Evolutionary conservation across 2,329 filamentous ascomycete genomes (phyloP), one percentile per base, ranked within the genome.

Genomic region (Claviceps maximensis): DNA sequence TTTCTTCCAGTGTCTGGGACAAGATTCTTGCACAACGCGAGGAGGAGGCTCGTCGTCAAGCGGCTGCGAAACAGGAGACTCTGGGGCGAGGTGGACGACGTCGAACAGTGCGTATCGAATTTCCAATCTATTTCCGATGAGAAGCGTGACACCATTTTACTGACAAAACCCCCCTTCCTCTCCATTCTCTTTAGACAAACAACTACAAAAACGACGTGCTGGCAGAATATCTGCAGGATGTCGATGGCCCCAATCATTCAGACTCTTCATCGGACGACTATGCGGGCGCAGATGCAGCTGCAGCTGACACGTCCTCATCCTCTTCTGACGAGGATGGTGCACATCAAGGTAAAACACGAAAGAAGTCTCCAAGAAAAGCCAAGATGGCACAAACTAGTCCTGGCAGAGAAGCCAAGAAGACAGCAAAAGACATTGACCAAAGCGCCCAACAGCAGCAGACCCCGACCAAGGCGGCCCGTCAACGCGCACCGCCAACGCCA

Each of bases 1-100:
- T 83, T 10, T 83, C 83, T 61, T 76, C 79, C 15, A 83, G 81
- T 38, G 80, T 94, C 0, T 98, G 94, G 94, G 89, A 95, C 52
- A 84, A 84, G 60, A 96, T 98, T 55, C 74, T 98, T 38, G 82
- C 83, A 51, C 80, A 94, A 63, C 83, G 93, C 57, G 88, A 95
- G 66, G 82, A 80, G 44, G 82, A 85, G 52, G 90, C 89, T 2
- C 77, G 80, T n/a, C 80, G 81, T 53, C 83, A 89, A 60, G 82
- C 83, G 8, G 82, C 82, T 36, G 75, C 64, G 17, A 81, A 83
- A 54, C 76, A 82, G 49, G 81, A 94, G 65, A 80, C 80, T n/a
- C 80, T 96, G 48, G 93, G 93, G 12, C 82, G 93, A 55, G 93
- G 93, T 41, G 87, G 88, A 58, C 80, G 93, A 59, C 82, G 83